Conservation (phyloP, 78 protist species). For the Dictyostelium purpureum region DNA sequence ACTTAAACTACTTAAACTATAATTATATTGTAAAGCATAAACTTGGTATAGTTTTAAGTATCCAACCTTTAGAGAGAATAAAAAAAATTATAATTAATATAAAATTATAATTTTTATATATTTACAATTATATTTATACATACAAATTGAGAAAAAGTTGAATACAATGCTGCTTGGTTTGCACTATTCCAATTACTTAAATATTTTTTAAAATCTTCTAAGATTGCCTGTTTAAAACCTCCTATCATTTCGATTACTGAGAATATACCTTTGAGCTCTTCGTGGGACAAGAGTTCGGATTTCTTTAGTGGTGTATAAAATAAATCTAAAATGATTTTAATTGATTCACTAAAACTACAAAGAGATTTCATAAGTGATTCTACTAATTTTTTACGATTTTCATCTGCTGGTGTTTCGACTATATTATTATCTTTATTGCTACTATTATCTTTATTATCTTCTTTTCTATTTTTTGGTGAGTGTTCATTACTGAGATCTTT, state of each 20-base stretch:
- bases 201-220: conserved; percentile 26
- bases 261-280: conserved; percentile 24
- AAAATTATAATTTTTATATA: not conserved
- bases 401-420: not conserved
- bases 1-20: conserved; percentile 36
- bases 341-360: conserved; percentile 2
- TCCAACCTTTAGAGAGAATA: conserved; percentile 33
- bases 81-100: not conserved
- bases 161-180: conserved; percentile 1
- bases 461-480: conserved; percentile 8
- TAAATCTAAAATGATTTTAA: conserved; percentile 33
- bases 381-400: not conserved
- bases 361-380: conserved; percentile 4
- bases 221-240: conserved; percentile 1
- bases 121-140: not conserved
- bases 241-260: conserved; percentile 27
- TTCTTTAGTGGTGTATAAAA: conserved; percentile 56
- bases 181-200: not conserved
- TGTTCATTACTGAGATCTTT: not conserved
- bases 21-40: conserved; percentile 55
- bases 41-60: conserved; percentile 56
- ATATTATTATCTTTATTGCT: not conserved
- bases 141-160: conserved; percentile 67
- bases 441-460: not conserved
- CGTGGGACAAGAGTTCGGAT: conserved; percentile 41